Base-by-base conservation (phyloP, 805 yeast genomes). In the Lipomyces starkeyi region DNA sequence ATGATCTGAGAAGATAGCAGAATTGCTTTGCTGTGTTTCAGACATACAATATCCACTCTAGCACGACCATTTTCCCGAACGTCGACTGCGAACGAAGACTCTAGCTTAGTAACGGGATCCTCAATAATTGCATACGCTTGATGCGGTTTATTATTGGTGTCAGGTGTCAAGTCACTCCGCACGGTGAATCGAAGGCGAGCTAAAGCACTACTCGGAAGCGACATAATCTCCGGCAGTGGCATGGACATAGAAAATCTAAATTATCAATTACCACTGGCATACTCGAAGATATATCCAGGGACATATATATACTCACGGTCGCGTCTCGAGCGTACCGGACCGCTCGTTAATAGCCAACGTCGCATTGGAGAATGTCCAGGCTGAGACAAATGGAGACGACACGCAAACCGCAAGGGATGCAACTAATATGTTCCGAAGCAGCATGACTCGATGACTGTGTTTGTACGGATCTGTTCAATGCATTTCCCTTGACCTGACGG, bases 51-150 rank as follows among this genome's bases (percentile, higher is more conserved):
- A 22, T 73, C 71, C 22, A 75, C 72, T 58, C 77, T 75, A 40
- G 77, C 79, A 52, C 73, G 72, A n/a, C 80, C 81, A 49, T 75
- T 76, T 58, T 73, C 73, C 59, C 75, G 73, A 47, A 78, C 78
- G 4, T 69, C 71, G 13, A 74, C 74, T 13, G 76, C 68, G 65
- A 71, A 77, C 49, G 73, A 59, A 49, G 74, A 73, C 53, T 76
- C 77, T 35, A 77, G 66, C 3, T 76, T 77, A 8, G 73, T 37
- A 13, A 22, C 56, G 14, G 73, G 71, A 63, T 75, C 77, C 20
- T 58, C 29, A 47, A 77, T 60, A 35, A 69, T 53, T 7, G 69
- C 73, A 34, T 74, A 71, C 6, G 74, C 72, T 60, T 77, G 79
- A 64, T 77, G 79, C 14, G 78, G 73, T 43, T 56, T 59, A 20